Conservation (phyloP, 805 yeast species). For the Schwanniomyces occidentalis region DNA sequence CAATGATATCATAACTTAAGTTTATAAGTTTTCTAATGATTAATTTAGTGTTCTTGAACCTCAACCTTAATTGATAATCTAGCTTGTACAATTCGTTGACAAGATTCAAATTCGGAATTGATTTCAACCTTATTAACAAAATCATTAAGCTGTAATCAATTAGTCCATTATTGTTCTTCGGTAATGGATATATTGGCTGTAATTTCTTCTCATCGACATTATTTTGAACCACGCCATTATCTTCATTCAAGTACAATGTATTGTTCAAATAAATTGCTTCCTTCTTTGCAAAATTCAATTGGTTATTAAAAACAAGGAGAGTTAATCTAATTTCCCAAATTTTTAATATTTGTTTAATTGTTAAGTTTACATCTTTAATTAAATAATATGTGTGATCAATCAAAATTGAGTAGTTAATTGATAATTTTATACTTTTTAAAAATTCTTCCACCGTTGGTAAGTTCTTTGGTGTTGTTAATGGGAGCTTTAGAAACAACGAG, state of each 20-base stretch:
- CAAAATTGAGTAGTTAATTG: background rate
- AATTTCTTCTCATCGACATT: conserved; percentile 5
- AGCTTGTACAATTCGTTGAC: conserved; percentile 47
- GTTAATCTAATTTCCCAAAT: conserved; percentile 40
- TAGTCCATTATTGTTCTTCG: conserved; percentile 31
- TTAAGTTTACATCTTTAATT: conserved; percentile 4
- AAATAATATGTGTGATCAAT: conserved; percentile 3
- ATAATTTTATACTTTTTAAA: background rate
- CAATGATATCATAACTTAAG: conserved; percentile 33
- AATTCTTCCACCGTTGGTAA: background rate
- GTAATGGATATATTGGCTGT: conserved; percentile 33
- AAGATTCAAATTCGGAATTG: conserved; percentile 41
- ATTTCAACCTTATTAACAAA: conserved; percentile 41
- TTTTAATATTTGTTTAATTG: conserved; percentile 13
- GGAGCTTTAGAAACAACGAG: conserved; percentile 2
- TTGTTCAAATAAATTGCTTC: conserved; percentile 41
- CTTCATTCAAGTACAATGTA: conserved; percentile 32
- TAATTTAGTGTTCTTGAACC: conserved; percentile 7
- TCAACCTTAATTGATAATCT: conserved; percentile 36
- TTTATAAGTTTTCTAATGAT: conserved; percentile 20
- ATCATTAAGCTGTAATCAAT: conserved; percentile 29
- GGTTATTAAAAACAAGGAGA: conserved; percentile 29
- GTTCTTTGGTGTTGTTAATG: background rate
- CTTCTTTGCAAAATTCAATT: conserved; percentile 29
- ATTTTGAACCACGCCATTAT: conserved; percentile 13